A percentile compares a stretch with the other conserved stretches of the same genome.
These are phyloP conservation scores for Tausonia pullulans DNA, from an alignment of 1,284 basidiomycete species.

Conservation along the genomic window DNA sequence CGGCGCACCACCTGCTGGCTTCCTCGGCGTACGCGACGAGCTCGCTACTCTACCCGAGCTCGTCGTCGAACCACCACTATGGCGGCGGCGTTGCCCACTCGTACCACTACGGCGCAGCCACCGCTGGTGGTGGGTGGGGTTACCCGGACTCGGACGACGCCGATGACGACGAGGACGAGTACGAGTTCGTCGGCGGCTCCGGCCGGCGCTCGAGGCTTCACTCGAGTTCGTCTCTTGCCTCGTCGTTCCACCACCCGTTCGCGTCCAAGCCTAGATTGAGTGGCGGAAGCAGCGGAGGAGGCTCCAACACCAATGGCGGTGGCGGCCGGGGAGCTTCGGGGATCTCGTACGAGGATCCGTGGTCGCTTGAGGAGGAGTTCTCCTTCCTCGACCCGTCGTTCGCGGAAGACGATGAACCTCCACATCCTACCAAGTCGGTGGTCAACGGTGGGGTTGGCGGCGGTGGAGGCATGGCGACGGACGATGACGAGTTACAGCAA, in stretches of 20 bases:
- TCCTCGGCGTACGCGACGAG: background rate
- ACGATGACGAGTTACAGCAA: too few species aligned
- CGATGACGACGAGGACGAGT: conserved; percentile 13
- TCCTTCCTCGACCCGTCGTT: conserved; percentile 16
- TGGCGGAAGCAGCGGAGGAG: too few species aligned
- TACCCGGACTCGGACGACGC: too few species aligned
- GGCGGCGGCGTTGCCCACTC: conserved; percentile 11
- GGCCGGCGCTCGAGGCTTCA: too few species aligned
- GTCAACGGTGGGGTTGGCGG: conserved; percentile 1
- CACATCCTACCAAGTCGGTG: background rate
- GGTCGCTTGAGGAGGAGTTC: conserved; percentile 18
- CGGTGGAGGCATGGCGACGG: background rate
- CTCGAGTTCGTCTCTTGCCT: background rate
- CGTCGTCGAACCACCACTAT: background rate
- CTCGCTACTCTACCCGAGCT: too few species aligned
- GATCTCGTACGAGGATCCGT: background rate
- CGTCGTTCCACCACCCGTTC: background rate
- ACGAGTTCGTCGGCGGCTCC: conserved; percentile 5
- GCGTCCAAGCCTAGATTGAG: background rate
- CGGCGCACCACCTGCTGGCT: conserved; percentile 1
- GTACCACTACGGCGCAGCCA: background rate
- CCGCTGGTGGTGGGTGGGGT: background rate
- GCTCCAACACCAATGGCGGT: background rate
- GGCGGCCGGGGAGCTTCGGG: background rate
- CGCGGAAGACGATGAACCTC: conserved; percentile 4